phyloP scores from a whole-genome alignment of 2,329 filamentous ascomycete species.

The Cladophialophora exuberans region DNA sequence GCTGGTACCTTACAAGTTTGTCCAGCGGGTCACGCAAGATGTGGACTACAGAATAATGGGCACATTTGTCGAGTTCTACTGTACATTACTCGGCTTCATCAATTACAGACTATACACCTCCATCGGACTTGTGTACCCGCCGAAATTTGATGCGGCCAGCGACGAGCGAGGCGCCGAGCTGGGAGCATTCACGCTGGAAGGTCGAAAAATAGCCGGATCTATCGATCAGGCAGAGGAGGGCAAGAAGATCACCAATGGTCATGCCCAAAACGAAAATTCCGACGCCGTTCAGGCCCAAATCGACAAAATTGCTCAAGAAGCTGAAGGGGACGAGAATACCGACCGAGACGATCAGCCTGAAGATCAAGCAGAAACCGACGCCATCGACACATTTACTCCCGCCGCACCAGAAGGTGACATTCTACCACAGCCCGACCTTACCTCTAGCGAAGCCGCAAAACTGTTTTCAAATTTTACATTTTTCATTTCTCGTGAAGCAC shows the following conservation, averaged over 20 bases:
- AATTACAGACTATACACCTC: constrained; percentile 95
- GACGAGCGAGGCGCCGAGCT: constrained; percentile 90
- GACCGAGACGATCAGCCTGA: constrained; percentile 48
- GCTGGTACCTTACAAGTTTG: constrained; percentile 97
- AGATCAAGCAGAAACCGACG: constrained; percentile 43
- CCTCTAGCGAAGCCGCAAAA: constrained; percentile 68
- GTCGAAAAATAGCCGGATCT: constrained; percentile 58
- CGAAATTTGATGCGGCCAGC: constrained; percentile 84
- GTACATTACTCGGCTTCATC: constrained; percentile 90
- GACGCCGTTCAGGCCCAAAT: constrained; percentile 71
- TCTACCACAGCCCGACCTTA: constrained; percentile 74
- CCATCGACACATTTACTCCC: constrained; percentile 90
- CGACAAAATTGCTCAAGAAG: constrained; percentile 55
- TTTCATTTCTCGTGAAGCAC: constrained; percentile 91
- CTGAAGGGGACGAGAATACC: constrained; percentile 45
- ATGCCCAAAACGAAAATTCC: constrained; percentile 59
- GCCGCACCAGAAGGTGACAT: constrained; percentile 82
- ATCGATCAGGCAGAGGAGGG: constrained; percentile 57
- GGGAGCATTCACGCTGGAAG: constrained; percentile 87
- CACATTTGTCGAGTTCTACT: constrained; percentile 98
- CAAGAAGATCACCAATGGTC: constrained; percentile 57
- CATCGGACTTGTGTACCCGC: constrained; percentile 89
- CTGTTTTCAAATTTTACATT: constrained; percentile 89
- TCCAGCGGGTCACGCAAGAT: constrained; percentile 89
- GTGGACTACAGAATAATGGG: constrained; percentile 99